Base-by-base conservation (phyloP, 163 green algal species). In the Scenedesmus sp. region DNA sequence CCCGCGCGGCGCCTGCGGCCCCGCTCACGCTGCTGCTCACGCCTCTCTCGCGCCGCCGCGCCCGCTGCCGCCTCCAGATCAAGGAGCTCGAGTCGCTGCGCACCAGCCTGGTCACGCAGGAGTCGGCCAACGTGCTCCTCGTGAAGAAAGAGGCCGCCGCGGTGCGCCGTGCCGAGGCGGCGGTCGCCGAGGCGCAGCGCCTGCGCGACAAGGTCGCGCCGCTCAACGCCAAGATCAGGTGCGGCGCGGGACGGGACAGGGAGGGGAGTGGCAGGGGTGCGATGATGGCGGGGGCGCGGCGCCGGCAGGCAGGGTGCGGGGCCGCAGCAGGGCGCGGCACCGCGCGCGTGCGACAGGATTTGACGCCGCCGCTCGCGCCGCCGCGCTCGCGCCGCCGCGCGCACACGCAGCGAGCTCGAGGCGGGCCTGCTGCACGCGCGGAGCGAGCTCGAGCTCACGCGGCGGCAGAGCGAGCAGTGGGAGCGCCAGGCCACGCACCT, bases 401-500 rank as follows among this genome's bases (percentile, higher is more conserved):
- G n/a, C n/a, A n/a, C n/a, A n/a, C n/a, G 6, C 2, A 70, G 64
- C 11, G 64, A 74, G 24, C 47, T 74, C 17, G 63, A 72, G 44
- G 42, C 29, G n/a, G 18, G 24, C 42, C 63, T 72, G 44, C 22
- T 9, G 2, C 29, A 36, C 18, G 24, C 63, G 33, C 9, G 44
- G 17, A n/a, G 51, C 5, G 47, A 76, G 50, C 67, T 76, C 33
- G 50, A 63, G 34, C 17, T 51, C 5, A 26, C 51, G 6, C 48
- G 64, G 67, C 50, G 51, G 9, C 44, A 64, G 20, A 11, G 29
- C 36, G 67, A 76, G 9, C 28, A 18, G n/a, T 76, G 28, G 3
- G 67, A 76, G 51, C 67, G 67, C 51, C 51, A 60, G 26, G 67
- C 67, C 15, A 66, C 67, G 4, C 67, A 76, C 67, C 67, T 76